Base-by-base conservation (phyloP, 1,284 basidiomycete species). In the Volvariella surrecta region DNA sequence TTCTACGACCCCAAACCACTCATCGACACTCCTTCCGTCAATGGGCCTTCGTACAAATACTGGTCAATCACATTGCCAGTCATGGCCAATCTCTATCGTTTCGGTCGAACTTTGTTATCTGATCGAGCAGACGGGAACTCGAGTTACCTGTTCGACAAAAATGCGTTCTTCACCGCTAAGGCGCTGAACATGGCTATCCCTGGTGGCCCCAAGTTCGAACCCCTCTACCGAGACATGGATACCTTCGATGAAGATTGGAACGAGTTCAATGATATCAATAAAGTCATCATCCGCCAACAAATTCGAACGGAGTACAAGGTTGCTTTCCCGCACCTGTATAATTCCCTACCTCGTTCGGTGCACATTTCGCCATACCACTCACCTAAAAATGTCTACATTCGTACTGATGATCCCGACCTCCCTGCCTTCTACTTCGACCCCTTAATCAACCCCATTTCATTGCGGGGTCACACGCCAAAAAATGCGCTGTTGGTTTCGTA, bases 381-480 rank as follows among this genome's bases (percentile, higher is more conserved):
- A 39, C 90, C 93, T 15, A 98, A 98, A 73, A 98, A 90, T 55
- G 91, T 99, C 45, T 99, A 96, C 66, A 97, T 99, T 61, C 90
- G 94, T 48, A 97, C 95, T 17, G 96, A 99, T 52, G 95, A 99
- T 59, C 96, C 96, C 28, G 94, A 99, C 64, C 74, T 99, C 17
- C 96, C 96, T n/a, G 92, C 96, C 0, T 99, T 99, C 71, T 99
- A 98, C 70, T 99, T 96, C 58, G 96, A 99, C 63, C 95, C 96
- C 0, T 79, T 98, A 50, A 95, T 99, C 65, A 97, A 98, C 60
- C 93, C 92, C 9, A 89, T 97, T 53, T 95, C 93, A 8, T 72
- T 91, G 15, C 89, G 93, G 20, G 88, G 90, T 1, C 78, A 85
- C 45, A 78, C 75, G 21, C 73, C 92, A 10, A 90, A 91, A 66